phyloP scores from a whole-genome alignment of 306 rosid species.

The Urtica urens region DNA sequence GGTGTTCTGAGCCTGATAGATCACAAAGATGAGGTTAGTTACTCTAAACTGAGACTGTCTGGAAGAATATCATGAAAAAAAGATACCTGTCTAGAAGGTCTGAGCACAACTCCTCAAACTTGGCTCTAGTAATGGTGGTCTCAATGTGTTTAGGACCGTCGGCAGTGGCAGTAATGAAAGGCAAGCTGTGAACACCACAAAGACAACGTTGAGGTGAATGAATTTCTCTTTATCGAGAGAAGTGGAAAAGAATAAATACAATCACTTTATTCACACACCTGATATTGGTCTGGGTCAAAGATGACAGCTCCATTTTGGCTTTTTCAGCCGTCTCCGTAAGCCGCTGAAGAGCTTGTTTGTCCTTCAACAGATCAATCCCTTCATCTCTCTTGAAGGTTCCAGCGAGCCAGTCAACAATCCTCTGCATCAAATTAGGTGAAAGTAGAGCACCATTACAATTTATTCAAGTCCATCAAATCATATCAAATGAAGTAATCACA shows the following conservation, averaged over 20 bases:
- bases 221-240: no score
- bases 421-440: conserved; percentile 27
- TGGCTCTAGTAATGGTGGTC: conserved; percentile 81
- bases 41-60: neutral
- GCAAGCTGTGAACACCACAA: conserved; percentile 41
- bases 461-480: neutral
- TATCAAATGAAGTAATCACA: neutral
- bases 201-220: neutral
- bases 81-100: conserved; percentile 86
- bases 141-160: conserved; percentile 98
- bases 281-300: conserved; percentile 79
- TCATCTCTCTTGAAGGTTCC: conserved; percentile 61
- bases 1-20: conserved; percentile 64
- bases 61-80: neutral
- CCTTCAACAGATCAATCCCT: conserved; percentile 85
- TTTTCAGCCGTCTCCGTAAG: conserved; percentile 97
- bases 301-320: conserved; percentile 92
- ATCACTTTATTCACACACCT: conserved; percentile 40
- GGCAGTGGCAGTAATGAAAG: conserved; percentile 89
- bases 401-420: conserved; percentile 92
- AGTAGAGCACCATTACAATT: neutral
- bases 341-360: conserved; percentile 96
- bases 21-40: conserved; percentile 6
- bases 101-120: conserved; percentile 85
- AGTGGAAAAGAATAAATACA: neutral